Conservation (phyloP, 345 rosid species). For the Heritiera littoralis region DNA sequence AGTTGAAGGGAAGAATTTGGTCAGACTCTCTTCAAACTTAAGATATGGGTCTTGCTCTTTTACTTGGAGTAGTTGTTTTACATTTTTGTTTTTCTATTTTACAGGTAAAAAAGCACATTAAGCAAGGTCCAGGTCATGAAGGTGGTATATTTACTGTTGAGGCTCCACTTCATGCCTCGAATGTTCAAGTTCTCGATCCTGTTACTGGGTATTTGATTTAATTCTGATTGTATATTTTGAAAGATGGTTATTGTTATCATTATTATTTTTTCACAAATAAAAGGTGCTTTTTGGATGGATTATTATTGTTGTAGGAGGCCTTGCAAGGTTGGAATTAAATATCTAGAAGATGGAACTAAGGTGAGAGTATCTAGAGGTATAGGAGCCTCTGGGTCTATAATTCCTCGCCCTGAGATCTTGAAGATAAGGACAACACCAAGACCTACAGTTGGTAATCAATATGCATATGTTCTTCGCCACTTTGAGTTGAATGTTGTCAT, state of each 20-base stretch:
- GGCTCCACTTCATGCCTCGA: slow-evolving; percentile 95
- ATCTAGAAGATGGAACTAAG: slow-evolving; percentile 96
- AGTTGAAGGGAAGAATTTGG: slow-evolving; percentile 91
- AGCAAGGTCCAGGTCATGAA: slow-evolving; percentile 84
- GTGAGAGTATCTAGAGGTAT: slow-evolving; percentile 89
- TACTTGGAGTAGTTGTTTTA: background rate
- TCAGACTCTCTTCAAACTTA: slow-evolving; percentile 23
- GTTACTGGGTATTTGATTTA: slow-evolving; percentile 64
- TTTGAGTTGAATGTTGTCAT: background rate
- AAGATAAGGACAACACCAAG: slow-evolving; percentile 87
- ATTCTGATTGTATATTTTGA: background rate
- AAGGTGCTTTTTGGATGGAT: background rate
- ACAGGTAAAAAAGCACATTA: slow-evolving; percentile 92
- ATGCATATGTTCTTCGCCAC: slow-evolving; percentile 8
- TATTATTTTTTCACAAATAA: background rate
- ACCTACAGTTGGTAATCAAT: slow-evolving; percentile 66
- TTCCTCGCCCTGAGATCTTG: slow-evolving; percentile 94
- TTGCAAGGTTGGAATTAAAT: slow-evolving; percentile 77
- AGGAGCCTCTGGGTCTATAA: slow-evolving; percentile 83
- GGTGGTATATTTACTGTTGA: slow-evolving; percentile 96
- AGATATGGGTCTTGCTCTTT: background rate
- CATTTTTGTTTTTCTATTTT: slow-evolving; percentile 4
- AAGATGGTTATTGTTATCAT: background rate
- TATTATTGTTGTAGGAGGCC: slow-evolving; percentile 60
- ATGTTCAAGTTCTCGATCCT: slow-evolving; percentile 94